A percentile compares a stretch with the other conserved stretches of the same genome.
phyloP scores from a whole-genome alignment of 1,284 basidiomycete species.

The Microbotryum violaceum region DNA sequence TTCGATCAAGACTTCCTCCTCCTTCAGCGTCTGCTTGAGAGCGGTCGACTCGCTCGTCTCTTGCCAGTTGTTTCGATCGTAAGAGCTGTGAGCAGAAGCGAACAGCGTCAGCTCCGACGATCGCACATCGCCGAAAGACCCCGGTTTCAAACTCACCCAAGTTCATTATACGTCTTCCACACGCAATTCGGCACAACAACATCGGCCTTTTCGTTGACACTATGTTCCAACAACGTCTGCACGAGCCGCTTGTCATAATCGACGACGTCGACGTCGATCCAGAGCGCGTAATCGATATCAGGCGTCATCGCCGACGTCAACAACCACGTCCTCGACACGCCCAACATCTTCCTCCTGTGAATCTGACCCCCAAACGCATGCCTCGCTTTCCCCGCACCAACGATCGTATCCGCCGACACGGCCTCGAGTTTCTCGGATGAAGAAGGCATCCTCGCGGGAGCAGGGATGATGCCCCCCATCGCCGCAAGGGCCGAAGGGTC shows the following conservation, averaged over 20 bases:
- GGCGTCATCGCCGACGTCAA: slow-evolving; percentile 11
- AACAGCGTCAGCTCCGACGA: background rate
- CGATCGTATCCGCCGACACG: background rate
- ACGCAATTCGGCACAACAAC: slow-evolving; percentile 27
- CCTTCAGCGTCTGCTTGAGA: background rate
- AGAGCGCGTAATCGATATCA: slow-evolving; percentile 21
- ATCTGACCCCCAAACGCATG: slow-evolving; percentile 15
- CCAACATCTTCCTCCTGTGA: slow-evolving; percentile 10
- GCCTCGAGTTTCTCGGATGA: too few relatives aligned
- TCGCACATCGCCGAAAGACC: background rate
- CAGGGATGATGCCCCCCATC: background rate
- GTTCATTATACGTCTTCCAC: slow-evolving; percentile 30
- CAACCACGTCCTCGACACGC: slow-evolving; percentile 20
- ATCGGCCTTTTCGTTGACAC: slow-evolving; percentile 4
- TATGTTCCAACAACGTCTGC: slow-evolving; percentile 8
- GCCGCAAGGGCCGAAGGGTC: background rate
- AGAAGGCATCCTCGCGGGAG: too few relatives aligned
- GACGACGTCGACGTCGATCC: slow-evolving; percentile 26
- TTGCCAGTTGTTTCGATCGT: slow-evolving; percentile 29
- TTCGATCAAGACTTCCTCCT: slow-evolving; percentile 17
- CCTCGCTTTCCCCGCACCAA: slow-evolving; percentile 7
- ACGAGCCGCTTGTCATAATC: slow-evolving; percentile 15
- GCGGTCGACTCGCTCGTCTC: slow-evolving; percentile 18
- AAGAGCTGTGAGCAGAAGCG: slow-evolving; percentile 2
- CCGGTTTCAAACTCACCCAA: slow-evolving; percentile 10